Conservation (phyloP, 805 yeast species). For the Teunomyces atbi region DNA sequence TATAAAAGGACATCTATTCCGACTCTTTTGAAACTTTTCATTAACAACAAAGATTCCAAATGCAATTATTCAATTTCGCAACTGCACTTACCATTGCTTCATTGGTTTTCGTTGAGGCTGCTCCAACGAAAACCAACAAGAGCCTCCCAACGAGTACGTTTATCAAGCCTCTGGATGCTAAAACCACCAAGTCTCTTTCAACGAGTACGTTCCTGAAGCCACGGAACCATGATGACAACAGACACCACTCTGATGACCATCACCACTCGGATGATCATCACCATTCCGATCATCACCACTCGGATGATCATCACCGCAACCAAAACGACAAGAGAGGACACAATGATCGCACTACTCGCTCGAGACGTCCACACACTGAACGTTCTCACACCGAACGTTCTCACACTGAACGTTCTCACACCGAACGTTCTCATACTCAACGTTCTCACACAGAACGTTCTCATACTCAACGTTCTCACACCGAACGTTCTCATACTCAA, state of each 20-base stretch:
- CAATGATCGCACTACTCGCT: neutral
- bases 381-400: neutral
- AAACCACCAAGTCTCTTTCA: neutral
- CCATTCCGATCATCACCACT: neutral
- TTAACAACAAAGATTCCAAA: neutral
- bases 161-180: neutral
- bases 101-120: neutral
- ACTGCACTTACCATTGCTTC: neutral
- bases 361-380: neutral
- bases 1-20: neutral
- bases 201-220: neutral
- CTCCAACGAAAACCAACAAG: neutral
- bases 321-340: neutral
- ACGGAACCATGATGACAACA: neutral
- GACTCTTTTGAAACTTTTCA: neutral
- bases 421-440: neutral
- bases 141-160: neutral
- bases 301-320: neutral
- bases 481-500: neutral
- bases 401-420: neutral
- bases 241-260: neutral
- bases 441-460: neutral
- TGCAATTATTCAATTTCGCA: neutral
- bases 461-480: neutral
- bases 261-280: neutral